Base-by-base conservation (phyloP, 2,329 filamentous ascomycete species). In the Fusarium dlaminii region DNA sequence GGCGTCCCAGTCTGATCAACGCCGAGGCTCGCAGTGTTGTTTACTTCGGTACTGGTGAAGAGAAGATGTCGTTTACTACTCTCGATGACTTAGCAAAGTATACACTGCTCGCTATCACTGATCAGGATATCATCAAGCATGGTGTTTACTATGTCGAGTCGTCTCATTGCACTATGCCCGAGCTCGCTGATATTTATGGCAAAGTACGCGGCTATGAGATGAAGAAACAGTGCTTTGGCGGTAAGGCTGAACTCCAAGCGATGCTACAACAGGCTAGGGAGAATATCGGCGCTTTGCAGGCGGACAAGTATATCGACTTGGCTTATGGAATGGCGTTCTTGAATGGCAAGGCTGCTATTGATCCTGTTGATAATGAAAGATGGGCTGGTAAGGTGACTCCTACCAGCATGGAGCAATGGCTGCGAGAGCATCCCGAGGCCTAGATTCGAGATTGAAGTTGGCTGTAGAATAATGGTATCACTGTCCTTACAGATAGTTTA, bases 261-360 rank as follows among this genome's bases (percentile, higher is more conserved):
- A 66, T 66, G 61, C 6, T 66, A 1, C 34, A 43, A 8, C 40
- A 49, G 15, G 63, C 63, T 3, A 58, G 63, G 13, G 49, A 42
- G 12, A 48, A 30, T 0, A 66, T 66, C 2, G 5, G 30, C 8
- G 11, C 42, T 22, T 30, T 58, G 5, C 24, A 58, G 0, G 20
- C 42, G 2, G 46, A 66, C 5, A 66, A 66, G 42, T 66, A 66
- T 13, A 58, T 66, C 6, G 61, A 66, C 18, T 11, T 66, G 62
- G 63, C 59, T 1, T 66, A 66, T 14, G 63, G 49, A 2, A 10
- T 66, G 27, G 62, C n/a, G 1, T 29, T 66, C 8, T 8, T 58
- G 11, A 58, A 43, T 8, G 63, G 61, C 1, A 39, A 48, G 12
- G 42, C 40, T 3, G 10, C 14, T 11, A 32, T 36, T 29, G 42